Percentiles rank a stretch among this genome's conserved stretches.
Conservation (phyloP, 1,284 basidiomycete genomes). For the Rhodotorula sp. region DNA sequence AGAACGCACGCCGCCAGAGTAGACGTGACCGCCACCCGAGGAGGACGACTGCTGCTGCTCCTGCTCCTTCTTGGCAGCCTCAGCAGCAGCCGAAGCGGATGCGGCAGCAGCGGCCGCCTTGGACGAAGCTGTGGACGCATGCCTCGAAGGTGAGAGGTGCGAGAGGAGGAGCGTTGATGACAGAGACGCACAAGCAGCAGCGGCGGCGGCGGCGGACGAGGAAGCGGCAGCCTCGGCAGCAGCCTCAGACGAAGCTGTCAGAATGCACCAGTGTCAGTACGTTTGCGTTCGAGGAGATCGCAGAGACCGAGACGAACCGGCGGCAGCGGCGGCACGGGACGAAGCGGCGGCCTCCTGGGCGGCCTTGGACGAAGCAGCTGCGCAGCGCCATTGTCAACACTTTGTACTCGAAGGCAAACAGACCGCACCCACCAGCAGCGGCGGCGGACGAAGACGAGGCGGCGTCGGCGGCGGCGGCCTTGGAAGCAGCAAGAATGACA, state of each 20-base stretch:
- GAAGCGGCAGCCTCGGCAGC: constrained; percentile 5
- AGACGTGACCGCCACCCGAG: constrained; percentile 11
- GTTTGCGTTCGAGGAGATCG: no score
- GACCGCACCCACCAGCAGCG: neutral
- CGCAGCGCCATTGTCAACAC: neutral
- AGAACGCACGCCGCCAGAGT: constrained; percentile 13
- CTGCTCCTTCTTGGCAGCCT: constrained; percentile 10
- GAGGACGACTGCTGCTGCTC: no score
- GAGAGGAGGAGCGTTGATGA: neutral
- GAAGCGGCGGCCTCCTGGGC: neutral
- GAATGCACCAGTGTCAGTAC: neutral
- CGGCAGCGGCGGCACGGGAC: neutral
- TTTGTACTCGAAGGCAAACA: no score
- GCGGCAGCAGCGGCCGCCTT: neutral
- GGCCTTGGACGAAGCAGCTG: constrained; percentile 3
- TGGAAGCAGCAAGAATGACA: neutral
- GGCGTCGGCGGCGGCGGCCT: neutral
- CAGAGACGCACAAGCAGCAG: neutral
- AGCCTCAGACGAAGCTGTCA: constrained; percentile 3
- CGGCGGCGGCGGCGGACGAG: neutral
- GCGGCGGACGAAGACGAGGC: neutral
- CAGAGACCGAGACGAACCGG: neutral
- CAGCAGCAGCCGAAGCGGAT: constrained; percentile 1
- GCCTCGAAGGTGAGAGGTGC: neutral
- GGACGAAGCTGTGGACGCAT: neutral